These are phyloP conservation scores for Talaromyces sp. DNA, from an alignment of 2,329 filamentous ascomycete genomes.

Conservation along the genomic window DNA sequence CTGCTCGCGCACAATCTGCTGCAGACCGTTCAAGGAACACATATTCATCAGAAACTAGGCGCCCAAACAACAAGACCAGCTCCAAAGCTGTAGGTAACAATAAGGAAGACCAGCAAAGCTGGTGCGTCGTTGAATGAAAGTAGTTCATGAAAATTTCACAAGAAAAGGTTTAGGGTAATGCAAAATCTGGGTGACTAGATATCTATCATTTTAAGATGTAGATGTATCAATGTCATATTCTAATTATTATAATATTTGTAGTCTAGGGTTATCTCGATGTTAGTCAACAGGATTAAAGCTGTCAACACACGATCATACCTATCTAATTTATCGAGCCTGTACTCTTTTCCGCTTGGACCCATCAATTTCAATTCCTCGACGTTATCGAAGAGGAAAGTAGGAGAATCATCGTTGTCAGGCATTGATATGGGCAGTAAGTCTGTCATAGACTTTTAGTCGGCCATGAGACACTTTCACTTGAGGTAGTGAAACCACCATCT, in stretches of 20 bases:
- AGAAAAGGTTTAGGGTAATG: too few species aligned
- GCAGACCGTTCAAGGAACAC: neutral
- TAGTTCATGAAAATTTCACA: neutral
- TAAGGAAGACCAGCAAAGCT: neutral
- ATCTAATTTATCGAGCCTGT: too few species aligned
- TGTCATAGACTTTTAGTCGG: neutral
- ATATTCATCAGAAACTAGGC: neutral
- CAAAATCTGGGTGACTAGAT: too few species aligned
- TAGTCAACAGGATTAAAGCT: too few species aligned
- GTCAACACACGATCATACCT: too few species aligned
- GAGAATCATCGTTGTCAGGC: neutral
- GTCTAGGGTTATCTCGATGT: too few species aligned
- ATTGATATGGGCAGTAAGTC: neutral
- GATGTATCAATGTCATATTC: too few species aligned
- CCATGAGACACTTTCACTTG: neutral
- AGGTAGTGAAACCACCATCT: neutral
- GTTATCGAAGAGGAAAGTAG: neutral
- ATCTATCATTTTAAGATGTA: too few species aligned
- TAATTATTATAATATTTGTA: too few species aligned
- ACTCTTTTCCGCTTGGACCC: too few species aligned
- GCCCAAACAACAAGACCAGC: neutral
- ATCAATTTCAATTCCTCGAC: too few species aligned
- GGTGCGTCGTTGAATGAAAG: neutral
- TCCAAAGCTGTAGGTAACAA: neutral
- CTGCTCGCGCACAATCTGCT: neutral